Conservation (phyloP, 2,329 filamentous ascomycete species). For the Plectosphaerella sp. region DNA sequence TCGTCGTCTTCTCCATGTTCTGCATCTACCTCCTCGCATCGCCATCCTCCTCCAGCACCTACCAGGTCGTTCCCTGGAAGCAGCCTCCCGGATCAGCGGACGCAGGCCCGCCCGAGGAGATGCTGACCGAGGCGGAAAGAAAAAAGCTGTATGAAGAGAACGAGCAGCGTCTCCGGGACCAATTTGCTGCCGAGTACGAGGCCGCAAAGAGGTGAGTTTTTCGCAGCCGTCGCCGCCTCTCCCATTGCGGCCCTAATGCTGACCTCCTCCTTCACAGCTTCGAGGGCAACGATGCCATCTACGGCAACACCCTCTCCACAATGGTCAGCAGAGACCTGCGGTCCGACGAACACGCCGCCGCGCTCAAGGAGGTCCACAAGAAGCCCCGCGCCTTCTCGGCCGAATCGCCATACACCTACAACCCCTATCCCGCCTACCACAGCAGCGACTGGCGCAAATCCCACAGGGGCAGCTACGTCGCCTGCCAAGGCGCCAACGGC, state of each 20-base stretch:
- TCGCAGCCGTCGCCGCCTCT: background rate
- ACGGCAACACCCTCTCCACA: constrained; percentile 48
- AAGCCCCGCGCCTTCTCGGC: constrained; percentile 34
- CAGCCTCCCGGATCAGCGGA: constrained; percentile 4
- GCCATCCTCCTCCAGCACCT: constrained; percentile 24
- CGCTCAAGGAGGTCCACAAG: constrained; percentile 10
- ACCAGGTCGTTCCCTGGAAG: constrained; percentile 29
- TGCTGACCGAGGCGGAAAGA: constrained; percentile 1
- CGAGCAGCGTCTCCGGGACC: constrained; percentile 23
- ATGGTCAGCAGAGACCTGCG: constrained; percentile 36
- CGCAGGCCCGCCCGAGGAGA: constrained; percentile 1
- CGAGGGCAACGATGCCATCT: constrained; percentile 46
- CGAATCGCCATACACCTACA: constrained; percentile 53
- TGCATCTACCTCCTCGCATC: constrained; percentile 40
- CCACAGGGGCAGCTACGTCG: constrained; percentile 53
- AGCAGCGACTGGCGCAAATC: constrained; percentile 52
- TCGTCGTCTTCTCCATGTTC: constrained; percentile 32
- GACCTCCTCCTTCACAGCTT: constrained; percentile 24
- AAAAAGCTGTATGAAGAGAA: constrained; percentile 17
- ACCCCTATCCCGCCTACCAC: constrained; percentile 71
- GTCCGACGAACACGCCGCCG: constrained; percentile 19
- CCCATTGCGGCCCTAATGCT: constrained; percentile 5
- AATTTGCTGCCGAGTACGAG: constrained; percentile 26
- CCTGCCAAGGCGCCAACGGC: constrained; percentile 63
- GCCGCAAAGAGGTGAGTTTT: constrained; percentile 33